These are phyloP conservation scores for Sarocladium oryzae DNA, from an alignment of 2,329 filamentous ascomycete species.

Conservation along the genomic window DNA sequence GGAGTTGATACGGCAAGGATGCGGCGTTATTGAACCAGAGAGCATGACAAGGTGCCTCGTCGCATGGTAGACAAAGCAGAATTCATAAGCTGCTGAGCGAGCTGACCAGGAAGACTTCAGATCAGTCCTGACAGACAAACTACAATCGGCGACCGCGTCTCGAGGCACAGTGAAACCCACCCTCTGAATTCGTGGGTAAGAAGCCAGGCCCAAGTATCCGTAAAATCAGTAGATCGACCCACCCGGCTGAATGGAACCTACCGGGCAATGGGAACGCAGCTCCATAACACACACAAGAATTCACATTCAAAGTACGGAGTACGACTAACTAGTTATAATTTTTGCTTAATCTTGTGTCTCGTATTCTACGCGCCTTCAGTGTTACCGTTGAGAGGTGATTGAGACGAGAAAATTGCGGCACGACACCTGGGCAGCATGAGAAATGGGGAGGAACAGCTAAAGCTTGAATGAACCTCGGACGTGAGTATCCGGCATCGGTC, in stretches of 20 bases:
- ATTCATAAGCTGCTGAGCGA: too few species aligned
- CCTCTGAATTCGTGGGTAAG: not conserved
- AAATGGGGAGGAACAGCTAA: too few species aligned
- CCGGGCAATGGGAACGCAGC: conserved; percentile 2
- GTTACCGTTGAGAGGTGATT: not conserved
- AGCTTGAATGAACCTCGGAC: too few species aligned
- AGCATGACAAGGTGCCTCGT: too few species aligned
- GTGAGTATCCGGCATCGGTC: not conserved
- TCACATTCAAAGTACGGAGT: too few species aligned
- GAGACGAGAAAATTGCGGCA: too few species aligned
- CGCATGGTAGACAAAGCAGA: too few species aligned
- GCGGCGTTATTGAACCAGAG: too few species aligned
- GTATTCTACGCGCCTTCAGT: not conserved
- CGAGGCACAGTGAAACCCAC: not conserved
- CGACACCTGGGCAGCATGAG: too few species aligned
- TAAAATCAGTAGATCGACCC: not conserved
- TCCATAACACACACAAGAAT: not conserved
- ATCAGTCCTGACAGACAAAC: not conserved
- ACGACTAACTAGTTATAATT: too few species aligned
- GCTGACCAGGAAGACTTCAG: too few species aligned
- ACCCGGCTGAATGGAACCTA: conserved; percentile 8
- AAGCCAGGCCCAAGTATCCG: not conserved
- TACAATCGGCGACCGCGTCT: not conserved
- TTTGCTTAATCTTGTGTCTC: not conserved
- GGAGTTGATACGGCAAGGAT: too few species aligned